Evolutionary conservation across 305 asterid genomes (phyloP), one percentile per base, ranked within the genome.

Genomic region (Fraxinus velutina): DNA sequence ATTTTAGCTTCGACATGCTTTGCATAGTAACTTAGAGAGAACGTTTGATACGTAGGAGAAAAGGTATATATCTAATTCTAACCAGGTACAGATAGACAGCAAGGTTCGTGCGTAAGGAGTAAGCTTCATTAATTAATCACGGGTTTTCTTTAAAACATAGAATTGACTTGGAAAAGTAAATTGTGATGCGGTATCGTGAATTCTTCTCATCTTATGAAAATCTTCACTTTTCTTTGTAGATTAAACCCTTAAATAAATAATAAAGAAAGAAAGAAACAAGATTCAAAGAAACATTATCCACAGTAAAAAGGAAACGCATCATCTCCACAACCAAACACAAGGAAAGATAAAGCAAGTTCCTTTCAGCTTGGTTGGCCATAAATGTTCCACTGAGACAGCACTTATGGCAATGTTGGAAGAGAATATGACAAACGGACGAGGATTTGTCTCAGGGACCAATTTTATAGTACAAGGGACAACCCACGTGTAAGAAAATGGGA

Each of bases 361-460:
- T 88, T 88, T 89, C 90, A 84, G 77, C 81, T 86, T 89, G 87
- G 86, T 86, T 86, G 90, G 87, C 88, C 85, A 86, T 83, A 88
- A 85, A 79, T 79, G 55, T 75, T 87, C 91, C 92, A 87, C 83
- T 85, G 86, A 90, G 88, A 89, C 91, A 89, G 47, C 90, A 91
- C 88, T 86, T 39, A 75, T 82, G 87, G 75, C 79, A 75, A 86
- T 91, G 93, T 86, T 86, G 90, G 88, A 78, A 37, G 85, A 86
- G 76, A 79, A 77, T 81, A 84, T 22, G 86, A 88, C 93, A 91
- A 50, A 78, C 76, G 82, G 85, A 72, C 27, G 80, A 80, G 81
- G 82, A 83, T 64, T 85, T 87, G 85, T 85, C 83, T 71, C 29
- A 71, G 78, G 87, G 87, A 76, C 90, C 89, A 85, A 73, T 85